Evolutionary conservation across 129 eudicot genomes (phyloP), one percentile per base, ranked within the genome.

Genomic region (Arctium minus): DNA sequence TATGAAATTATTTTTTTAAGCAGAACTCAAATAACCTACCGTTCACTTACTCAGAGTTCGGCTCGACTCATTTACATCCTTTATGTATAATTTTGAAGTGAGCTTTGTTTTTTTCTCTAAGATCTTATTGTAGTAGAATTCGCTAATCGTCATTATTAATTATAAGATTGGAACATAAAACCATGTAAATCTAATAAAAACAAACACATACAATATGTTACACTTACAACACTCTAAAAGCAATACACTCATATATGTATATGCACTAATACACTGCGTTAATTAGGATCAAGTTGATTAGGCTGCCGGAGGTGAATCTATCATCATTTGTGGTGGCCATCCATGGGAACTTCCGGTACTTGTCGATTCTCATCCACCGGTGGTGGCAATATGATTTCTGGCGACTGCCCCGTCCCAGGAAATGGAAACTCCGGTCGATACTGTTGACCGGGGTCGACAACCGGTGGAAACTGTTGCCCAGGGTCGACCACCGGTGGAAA

Each of bases 311-410:
- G 80, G 81, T 46, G 76, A 35, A 31, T 67, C 65, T 30, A 76
- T 72, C 42, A 35, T 76, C 44, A 46, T 76, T 48, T 10, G 10
- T 37, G 64, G 71, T 11, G 78, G 77, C 73, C 71, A 11, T 83
- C 79, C 22, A 36, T 38, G 0, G 81, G 72, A n/a, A 77, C 42
- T 42, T 76, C 77, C 38, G 62, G 76, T 70, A 22, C 70, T 70
- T 68, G 30, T 22, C 75, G 86, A 37, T 48, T 76, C 35, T 37
- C 64, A 70, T 76, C 81, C 70, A 70, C 73, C 18, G 82, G 78
- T 3, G 86, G 86, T 76, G 86, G 81, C 72, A 82, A 67, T 82
- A 82, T 69, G 32, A 76, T 53, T 46, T 36, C 77, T 1, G 86
- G 85, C 33, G 81, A 64, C 75, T 42, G 74, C 37, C 75, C 85